These are phyloP conservation scores for Avena atlantica DNA, from an alignment of 176 grass and related monocot genomes.

Conservation along the genomic window DNA sequence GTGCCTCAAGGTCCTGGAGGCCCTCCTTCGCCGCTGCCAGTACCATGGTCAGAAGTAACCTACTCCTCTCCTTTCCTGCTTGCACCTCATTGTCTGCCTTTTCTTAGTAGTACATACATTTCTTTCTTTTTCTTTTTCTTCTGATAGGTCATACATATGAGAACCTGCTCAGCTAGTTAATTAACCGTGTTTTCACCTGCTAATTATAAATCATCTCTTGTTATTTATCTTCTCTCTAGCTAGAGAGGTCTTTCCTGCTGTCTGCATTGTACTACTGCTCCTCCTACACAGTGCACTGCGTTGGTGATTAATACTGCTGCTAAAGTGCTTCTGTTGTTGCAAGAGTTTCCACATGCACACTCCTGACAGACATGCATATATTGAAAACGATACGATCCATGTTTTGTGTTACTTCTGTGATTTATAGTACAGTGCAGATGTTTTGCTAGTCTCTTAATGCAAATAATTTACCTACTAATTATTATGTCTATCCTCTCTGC, in stretches of 20 bases:
- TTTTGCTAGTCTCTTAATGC: neutral
- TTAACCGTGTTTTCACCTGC: neutral
- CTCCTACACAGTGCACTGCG: neutral
- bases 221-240: neutral
- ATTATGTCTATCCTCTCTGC: neutral
- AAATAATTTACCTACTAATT: neutral
- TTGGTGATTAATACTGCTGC: neutral
- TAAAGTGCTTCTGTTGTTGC: constrained; percentile 20
- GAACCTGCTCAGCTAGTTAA: too few relatives aligned
- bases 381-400: neutral
- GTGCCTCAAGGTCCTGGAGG: constrained; percentile 74
- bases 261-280: neutral
- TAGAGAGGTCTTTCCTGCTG: neutral
- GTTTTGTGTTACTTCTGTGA: neutral
- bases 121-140: too few relatives aligned
- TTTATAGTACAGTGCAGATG: neutral
- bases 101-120: neutral
- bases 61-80: neutral
- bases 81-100: neutral
- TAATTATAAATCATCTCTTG: neutral
- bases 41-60: constrained; percentile 41
- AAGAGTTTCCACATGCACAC: constrained; percentile 26
- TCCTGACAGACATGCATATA: neutral
- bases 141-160: too few relatives aligned
- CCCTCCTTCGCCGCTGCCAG: constrained; percentile 54